A percentile compares a stretch with the other conserved stretches of the same genome.
Conservation (phyloP, 192 early-diverging fungal species). For the Umbelopsis ramanniana region DNA sequence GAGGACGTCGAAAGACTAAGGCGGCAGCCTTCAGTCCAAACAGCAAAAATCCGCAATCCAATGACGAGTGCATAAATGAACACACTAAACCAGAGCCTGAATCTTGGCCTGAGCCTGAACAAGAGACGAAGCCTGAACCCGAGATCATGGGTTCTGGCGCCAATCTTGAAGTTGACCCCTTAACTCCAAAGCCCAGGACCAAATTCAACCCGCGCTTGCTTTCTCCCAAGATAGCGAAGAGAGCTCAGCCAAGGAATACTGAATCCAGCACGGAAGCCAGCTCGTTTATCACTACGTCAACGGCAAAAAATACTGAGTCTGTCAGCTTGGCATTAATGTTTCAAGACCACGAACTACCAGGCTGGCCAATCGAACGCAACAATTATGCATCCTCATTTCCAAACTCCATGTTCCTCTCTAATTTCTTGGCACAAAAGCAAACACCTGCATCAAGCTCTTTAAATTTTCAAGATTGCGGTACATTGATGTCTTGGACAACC, state of each 20-base stretch:
- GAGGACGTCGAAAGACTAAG: slow-evolving; percentile 10
- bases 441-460: background rate
- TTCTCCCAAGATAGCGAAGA: no score
- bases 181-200: no score
- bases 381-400: slow-evolving; percentile 5
- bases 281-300: no score
- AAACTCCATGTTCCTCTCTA: background rate
- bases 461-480: slow-evolving; percentile 12
- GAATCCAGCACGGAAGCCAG: no score
- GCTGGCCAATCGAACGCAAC: background rate
- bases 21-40: background rate
- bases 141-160: background rate
- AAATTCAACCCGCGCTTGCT: no score
- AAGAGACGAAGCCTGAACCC: background rate
- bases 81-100: background rate
- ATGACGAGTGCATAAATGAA: background rate
- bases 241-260: no score
- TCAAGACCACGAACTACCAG: background rate
- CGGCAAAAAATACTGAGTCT: background rate
- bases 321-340: background rate
- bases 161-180: background rate
- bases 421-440: background rate
- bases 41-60: background rate
- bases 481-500: background rate
- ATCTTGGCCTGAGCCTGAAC: background rate